phyloP scores from a whole-genome alignment of 2,329 filamentous ascomycete genomes.

The Polychaeton citri region DNA sequence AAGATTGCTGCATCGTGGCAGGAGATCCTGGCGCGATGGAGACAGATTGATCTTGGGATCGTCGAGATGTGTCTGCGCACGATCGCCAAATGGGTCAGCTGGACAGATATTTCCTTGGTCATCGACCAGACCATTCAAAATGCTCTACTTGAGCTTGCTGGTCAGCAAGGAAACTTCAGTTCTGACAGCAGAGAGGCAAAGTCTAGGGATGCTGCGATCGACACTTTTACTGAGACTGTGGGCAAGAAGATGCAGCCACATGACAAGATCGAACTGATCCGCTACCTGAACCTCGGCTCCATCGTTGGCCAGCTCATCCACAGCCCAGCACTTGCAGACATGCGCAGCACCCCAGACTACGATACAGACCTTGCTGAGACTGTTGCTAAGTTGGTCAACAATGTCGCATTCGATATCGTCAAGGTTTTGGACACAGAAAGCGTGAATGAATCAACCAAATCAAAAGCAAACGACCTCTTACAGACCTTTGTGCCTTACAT shows the following conservation, averaged over 20 bases:
- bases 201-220: constrained; percentile 80
- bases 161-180: constrained; percentile 48
- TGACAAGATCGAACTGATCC: constrained; percentile 90
- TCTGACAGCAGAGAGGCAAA: constrained; percentile 51
- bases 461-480: constrained; percentile 68
- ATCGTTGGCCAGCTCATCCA: constrained; percentile 77
- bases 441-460: constrained; percentile 49
- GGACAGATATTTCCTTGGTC: constrained; percentile 91
- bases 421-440: constrained; percentile 63
- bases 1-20: constrained; percentile 87
- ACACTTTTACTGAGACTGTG: constrained; percentile 90
- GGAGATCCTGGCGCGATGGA: constrained; percentile 71
- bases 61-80: constrained; percentile 81
- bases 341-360: constrained; percentile 70
- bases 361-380: constrained; percentile 92
- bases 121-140: constrained; percentile 81
- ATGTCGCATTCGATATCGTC: constrained; percentile 73
- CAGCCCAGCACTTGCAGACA: constrained; percentile 67
- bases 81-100: constrained; percentile 96
- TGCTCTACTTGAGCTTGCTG: constrained; percentile 73
- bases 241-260: constrained; percentile 93
- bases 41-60: constrained; percentile 51
- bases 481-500: constrained; percentile 76
- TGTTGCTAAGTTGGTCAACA: constrained; percentile 91
- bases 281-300: constrained; percentile 73